phyloP scores from a whole-genome alignment of 495 filamentous ascomycete genomes.

The Penicillium roqueforti region DNA sequence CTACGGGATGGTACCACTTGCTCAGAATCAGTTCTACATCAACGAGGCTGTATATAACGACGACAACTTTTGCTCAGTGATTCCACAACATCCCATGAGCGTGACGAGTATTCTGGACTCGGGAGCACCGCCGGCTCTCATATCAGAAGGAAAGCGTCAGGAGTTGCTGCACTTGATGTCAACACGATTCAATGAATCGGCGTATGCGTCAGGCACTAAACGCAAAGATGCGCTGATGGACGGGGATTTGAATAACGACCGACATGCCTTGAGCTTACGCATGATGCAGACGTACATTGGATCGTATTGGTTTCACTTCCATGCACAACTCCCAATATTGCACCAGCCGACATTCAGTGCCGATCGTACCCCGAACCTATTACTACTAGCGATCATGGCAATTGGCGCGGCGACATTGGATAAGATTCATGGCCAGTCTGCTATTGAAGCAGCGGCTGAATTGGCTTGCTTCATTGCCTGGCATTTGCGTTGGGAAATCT shows the following conservation, averaged over 20 bases:
- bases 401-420: conserved; percentile 90
- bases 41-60: conserved; percentile 40
- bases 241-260: conserved; percentile 66
- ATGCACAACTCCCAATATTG: conserved; percentile 89
- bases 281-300: conserved; percentile 96
- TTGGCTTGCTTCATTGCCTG: conserved; percentile 84
- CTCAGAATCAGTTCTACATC: conserved; percentile 38
- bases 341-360: conserved; percentile 92
- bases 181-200: conserved; percentile 74
- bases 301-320: conserved; percentile 93
- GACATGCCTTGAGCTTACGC: conserved; percentile 77
- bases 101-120: conserved; percentile 87
- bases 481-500: conserved; percentile 90
- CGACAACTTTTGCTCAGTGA: conserved; percentile 33
- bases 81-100: conserved; percentile 74
- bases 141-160: conserved; percentile 84
- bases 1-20: conserved; percentile 37
- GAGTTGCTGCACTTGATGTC: conserved; percentile 84
- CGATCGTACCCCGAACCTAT: conserved; percentile 75
- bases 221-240: conserved; percentile 75
- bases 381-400: conserved; percentile 90
- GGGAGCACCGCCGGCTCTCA: conserved; percentile 67
- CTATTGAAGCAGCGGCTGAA: conserved; percentile 68
- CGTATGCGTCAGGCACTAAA: conserved; percentile 66
- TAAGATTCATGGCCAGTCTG: conserved; percentile 66